Base-by-base conservation (phyloP, 129 eudicot genomes). In the Escallonia herrerae region DNA sequence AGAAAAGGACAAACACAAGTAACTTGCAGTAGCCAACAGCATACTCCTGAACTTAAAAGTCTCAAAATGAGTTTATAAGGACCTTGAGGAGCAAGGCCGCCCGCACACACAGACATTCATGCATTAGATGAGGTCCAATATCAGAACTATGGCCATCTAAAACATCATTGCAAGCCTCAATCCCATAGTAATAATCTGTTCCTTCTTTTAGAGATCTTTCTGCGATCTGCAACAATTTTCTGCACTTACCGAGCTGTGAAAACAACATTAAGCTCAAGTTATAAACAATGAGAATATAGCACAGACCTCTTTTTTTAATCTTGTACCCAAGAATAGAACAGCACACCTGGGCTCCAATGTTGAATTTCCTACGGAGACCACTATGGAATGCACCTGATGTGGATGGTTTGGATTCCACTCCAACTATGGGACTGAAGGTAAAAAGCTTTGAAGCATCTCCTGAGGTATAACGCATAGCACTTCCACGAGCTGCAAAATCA, bases 141-240 rank as follows among this genome's bases (percentile, higher is more conserved):
- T 76, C 84, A 63, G 65, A 66, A 55, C 87, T 86, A 77, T 77
- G 78, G 54, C 91, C 87, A 72, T 93, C 87, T 81, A 93, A 61
- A 66, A 89, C 96, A 58, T 89, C 99, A 74, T 89, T 86, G 79
- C 99, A 93, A 65, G 93, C 95, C 76, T 93, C 99, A 74, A 93
- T 86, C 45, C 90, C 99, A 64, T 86, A 68, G 60, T 86, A 83
- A 86, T 64, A 79, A 50, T 89, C 72, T 42, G 82, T 63, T 63
- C 73, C 96, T 71, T 85, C 93, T 47, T 79, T 60, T 58, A 89
- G 82, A 5, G 87, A 86, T 72, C 80, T 93, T 63, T 81, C 96
- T 4, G 96, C 96, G 63, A 80, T 63, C 80, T 83, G 87, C 62
- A 93, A 72, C 57, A 93, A 73, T 68, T 82, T 84, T 50, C 86